phyloP scores from a whole-genome alignment of 225 moss, liverwort and hornwort species.

The Takakia lepidozioides region DNA sequence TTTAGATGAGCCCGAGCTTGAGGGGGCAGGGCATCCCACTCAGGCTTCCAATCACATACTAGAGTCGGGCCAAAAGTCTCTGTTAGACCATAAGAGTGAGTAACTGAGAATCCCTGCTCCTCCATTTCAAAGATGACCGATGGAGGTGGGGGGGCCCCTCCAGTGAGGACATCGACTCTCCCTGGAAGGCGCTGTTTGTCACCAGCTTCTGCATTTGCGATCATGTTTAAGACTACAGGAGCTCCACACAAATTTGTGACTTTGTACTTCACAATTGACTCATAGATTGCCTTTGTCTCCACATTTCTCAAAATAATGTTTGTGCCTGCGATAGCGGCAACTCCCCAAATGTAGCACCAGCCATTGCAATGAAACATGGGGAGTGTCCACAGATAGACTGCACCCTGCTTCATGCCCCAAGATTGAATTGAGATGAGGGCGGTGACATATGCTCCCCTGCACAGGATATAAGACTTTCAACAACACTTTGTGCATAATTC shows the following conservation, averaged over 20 bases:
- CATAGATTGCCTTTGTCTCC: constrained; percentile 36
- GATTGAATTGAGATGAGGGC: constrained; percentile 46
- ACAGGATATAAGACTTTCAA: constrained; percentile 2
- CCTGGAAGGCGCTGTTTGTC: constrained; percentile 29
- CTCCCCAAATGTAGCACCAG: constrained; percentile 71
- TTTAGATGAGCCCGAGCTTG: constrained; percentile 42
- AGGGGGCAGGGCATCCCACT: constrained; percentile 46
- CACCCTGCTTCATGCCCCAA: constrained; percentile 43
- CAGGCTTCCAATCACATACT: constrained; percentile 70
- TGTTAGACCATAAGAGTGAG: constrained; percentile 69
- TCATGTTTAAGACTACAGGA: constrained; percentile 64
- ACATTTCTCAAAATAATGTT: constrained; percentile 57
- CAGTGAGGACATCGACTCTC: constrained; percentile 48
- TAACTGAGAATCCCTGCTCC: constrained; percentile 52
- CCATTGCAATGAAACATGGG: constrained; percentile 89
- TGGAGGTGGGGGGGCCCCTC: constrained; percentile 76
- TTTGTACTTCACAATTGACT: constrained; percentile 27
- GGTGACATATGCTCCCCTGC: constrained; percentile 67
- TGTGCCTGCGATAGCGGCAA: constrained; percentile 61
- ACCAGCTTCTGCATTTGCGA: constrained; percentile 43
- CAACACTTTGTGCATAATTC: not conserved
- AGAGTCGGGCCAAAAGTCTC: constrained; percentile 62
- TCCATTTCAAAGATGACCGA: constrained; percentile 56
- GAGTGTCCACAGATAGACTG: constrained; percentile 65
- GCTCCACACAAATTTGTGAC: constrained; percentile 81